Evolutionary conservation across 2,329 filamentous ascomycete genomes (phyloP).

Genomic region (Monosporascus sp.): DNA sequence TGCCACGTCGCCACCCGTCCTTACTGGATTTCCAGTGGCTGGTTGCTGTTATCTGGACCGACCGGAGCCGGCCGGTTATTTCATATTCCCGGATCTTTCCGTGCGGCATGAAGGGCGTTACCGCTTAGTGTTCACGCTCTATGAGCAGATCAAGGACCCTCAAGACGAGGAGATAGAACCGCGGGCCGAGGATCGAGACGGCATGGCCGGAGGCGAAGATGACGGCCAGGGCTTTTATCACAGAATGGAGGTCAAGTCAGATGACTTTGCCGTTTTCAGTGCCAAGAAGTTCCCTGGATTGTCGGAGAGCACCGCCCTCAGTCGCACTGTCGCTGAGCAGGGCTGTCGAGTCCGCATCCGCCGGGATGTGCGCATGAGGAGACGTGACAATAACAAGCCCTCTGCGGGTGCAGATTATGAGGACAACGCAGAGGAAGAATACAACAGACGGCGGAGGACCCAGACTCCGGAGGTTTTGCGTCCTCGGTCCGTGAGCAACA

Average conservation of each 20-base stretch:
- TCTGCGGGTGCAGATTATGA: conserved; percentile 36
- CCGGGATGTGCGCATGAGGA: conserved; percentile 87
- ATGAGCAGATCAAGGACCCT: conserved; percentile 84
- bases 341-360: conserved; percentile 94
- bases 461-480: conserved; percentile 26
- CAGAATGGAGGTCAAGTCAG: conserved; percentile 83
- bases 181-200: conserved; percentile 32
- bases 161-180: conserved; percentile 65
- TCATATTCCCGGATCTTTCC: conserved; percentile 94
- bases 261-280: conserved; percentile 83
- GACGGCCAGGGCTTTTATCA: conserved; percentile 56
- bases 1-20: conserved; percentile 70
- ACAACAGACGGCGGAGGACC: conserved; percentile 20
- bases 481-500: conserved; percentile 25
- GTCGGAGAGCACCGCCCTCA: conserved; percentile 81
- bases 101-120: conserved; percentile 94
- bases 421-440: conserved; percentile 56
- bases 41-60: conserved; percentile 95
- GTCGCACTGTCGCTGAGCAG: conserved; percentile 89
- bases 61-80: conserved; percentile 76
- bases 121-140: conserved; percentile 84
- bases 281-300: conserved; percentile 98
- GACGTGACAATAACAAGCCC: conserved; percentile 62
- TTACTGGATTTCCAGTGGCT: conserved; percentile 91
- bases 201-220: conserved; percentile 22